phyloP scores from a whole-genome alignment of 2,329 filamentous ascomycete genomes.

The Colletotrichum orbiculare region DNA sequence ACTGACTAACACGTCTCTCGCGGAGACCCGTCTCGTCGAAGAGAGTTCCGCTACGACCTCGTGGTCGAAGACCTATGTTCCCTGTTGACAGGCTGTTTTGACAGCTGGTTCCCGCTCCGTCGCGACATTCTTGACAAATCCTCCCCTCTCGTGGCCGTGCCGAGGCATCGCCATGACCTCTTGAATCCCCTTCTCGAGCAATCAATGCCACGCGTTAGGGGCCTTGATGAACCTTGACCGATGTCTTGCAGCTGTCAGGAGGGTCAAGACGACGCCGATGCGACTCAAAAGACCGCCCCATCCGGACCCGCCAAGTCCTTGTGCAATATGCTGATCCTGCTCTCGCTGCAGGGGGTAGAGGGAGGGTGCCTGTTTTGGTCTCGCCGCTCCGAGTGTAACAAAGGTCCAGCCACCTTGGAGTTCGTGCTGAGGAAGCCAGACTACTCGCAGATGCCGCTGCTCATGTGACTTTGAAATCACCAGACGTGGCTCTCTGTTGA shows the following conservation, averaged over 20 bases:
- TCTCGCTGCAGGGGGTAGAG: constrained; percentile 3
- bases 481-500: too few relatives aligned
- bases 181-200: background rate
- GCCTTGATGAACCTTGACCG: constrained; percentile 9
- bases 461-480: constrained; percentile 25
- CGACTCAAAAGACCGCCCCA: constrained; percentile 17
- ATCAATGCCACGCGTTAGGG: background rate
- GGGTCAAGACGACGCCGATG: constrained; percentile 18
- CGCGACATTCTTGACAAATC: constrained; percentile 1
- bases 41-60: too few relatives aligned
- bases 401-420: constrained; percentile 2
- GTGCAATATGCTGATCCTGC: constrained; percentile 25
- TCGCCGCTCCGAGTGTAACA: constrained; percentile 18
- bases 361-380: background rate
- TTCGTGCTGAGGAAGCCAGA: background rate
- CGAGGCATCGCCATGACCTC: constrained; percentile 21
- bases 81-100: background rate
- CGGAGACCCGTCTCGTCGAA: too few relatives aligned
- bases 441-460: constrained; percentile 24
- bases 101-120: too few relatives aligned
- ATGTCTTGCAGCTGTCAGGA: constrained; percentile 36
- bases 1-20: too few relatives aligned
- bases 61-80: constrained; percentile 11
- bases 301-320: constrained; percentile 23
- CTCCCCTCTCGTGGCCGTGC: background rate